phyloP scores from a whole-genome alignment of 768 basidiomycete genomes.

The Leucogyrophana mollusca region DNA sequence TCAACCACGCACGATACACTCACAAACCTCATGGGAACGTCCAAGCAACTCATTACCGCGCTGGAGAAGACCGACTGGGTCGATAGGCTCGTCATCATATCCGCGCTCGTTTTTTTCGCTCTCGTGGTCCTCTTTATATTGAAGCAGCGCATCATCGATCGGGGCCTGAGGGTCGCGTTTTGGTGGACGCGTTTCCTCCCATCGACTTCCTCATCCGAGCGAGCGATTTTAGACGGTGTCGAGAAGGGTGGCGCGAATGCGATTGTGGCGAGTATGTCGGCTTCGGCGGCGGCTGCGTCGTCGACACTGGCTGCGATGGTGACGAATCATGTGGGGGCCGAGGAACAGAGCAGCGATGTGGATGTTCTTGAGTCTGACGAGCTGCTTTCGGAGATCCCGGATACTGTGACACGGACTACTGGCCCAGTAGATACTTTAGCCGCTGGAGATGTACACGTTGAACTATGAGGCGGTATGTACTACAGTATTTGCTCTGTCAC shows the following conservation, averaged over 20 bases:
- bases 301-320: neutral
- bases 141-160: constrained; percentile 84
- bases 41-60: constrained; percentile 80
- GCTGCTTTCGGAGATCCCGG: neutral
- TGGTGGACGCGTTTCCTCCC: constrained; percentile 88
- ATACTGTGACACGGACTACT: neutral
- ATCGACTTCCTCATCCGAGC: neutral
- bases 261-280: neutral
- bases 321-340: neutral
- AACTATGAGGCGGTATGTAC: neutral
- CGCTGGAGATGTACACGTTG: neutral
- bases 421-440: neutral
- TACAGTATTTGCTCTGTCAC: no score
- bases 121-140: constrained; percentile 84
- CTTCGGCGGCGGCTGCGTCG: neutral
- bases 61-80: constrained; percentile 91
- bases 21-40: constrained; percentile 67
- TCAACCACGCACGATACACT: constrained; percentile 77
- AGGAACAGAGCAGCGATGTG: neutral
- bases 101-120: constrained; percentile 79
- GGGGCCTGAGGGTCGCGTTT: constrained; percentile 72
- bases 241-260: constrained; percentile 5
- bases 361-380: neutral
- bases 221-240: neutral
- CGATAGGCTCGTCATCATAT: constrained; percentile 83